These are phyloP conservation scores for Plenodomus biglobosus DNA, from an alignment of 2,329 filamentous ascomycete species.

Conservation along the genomic window DNA sequence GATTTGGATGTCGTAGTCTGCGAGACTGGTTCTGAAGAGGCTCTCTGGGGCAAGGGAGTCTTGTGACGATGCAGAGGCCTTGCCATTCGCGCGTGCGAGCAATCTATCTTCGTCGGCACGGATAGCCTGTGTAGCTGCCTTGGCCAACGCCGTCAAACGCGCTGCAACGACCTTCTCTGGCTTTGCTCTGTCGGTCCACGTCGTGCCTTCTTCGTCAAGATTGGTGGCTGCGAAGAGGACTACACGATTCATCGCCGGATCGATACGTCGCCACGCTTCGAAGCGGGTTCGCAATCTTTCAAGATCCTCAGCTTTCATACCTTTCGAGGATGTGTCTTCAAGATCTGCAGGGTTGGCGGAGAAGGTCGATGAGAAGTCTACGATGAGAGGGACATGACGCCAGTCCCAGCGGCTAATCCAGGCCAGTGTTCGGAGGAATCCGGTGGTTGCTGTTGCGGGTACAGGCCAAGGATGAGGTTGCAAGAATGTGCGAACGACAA, in stretches of 20 bases:
- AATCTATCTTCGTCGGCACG: constrained; percentile 56
- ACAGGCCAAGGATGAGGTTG: constrained; percentile 77
- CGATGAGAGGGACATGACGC: constrained; percentile 76
- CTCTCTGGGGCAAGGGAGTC: constrained; percentile 48
- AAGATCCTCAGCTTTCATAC: constrained; percentile 62
- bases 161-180: constrained; percentile 82
- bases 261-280: constrained; percentile 81
- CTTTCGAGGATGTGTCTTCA: constrained; percentile 18
- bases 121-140: constrained; percentile 62
- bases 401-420: constrained; percentile 91
- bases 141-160: constrained; percentile 79
- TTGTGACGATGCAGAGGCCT: background rate
- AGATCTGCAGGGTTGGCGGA: constrained; percentile 21
- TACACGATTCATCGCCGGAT: constrained; percentile 82
- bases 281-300: constrained; percentile 69
- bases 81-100: constrained; percentile 23
- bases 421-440: constrained; percentile 77
- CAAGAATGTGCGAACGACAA: constrained; percentile 76
- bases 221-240: constrained; percentile 81
- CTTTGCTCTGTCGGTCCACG: constrained; percentile 70
- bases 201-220: constrained; percentile 73
- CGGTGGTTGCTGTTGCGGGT: constrained; percentile 75
- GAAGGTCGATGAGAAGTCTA: constrained; percentile 63
- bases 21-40: constrained; percentile 72
- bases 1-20: constrained; percentile 85